Percentiles rank a stretch among this genome's conserved stretches.
phyloP scores from a whole-genome alignment of 208 protist genomes.

The Leishmania mexicana region DNA sequence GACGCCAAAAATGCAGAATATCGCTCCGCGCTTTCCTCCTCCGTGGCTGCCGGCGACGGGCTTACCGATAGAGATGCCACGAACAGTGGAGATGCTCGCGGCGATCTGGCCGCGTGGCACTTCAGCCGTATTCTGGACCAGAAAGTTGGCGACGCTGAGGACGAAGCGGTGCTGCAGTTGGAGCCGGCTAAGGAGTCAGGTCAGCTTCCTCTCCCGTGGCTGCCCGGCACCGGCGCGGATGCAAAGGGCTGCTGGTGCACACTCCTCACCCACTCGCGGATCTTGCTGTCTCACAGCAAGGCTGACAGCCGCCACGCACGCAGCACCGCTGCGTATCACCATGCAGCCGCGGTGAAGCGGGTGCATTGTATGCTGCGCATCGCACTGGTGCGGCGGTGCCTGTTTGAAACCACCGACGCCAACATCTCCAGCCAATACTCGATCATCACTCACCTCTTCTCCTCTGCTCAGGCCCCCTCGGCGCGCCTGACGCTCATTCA shows the following conservation, averaged over 20 bases:
- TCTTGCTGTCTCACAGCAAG: conserved; percentile 6
- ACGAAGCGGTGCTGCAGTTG: neutral
- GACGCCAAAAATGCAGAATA: neutral
- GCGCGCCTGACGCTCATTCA: conserved; percentile 19
- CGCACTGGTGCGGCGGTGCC: conserved; percentile 10
- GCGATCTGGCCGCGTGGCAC: neutral
- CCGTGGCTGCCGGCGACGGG: neutral
- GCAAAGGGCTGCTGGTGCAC: conserved; percentile 25
- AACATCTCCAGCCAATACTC: conserved; percentile 25
- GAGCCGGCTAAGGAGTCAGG: neutral
- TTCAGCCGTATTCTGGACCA: conserved; percentile 2
- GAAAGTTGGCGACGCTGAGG: no score
- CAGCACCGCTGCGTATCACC: neutral
- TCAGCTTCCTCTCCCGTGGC: neutral
- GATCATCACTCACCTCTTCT: conserved; percentile 18
- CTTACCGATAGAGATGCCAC: neutral
- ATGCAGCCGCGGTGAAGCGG: neutral
- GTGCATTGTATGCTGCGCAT: conserved; percentile 19
- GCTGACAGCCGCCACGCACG: no score
- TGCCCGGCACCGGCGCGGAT: conserved; percentile 24
- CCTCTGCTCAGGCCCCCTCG: neutral
- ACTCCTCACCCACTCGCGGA: conserved; percentile 11
- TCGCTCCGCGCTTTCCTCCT: neutral
- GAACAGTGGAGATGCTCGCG: neutral
- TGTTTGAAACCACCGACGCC: neutral